Percentiles rank a stretch among this genome's conserved stretches.
These are phyloP conservation scores for Botrytis pseudocinerea DNA, from an alignment of 2,329 filamentous ascomycete species.

Conservation along the genomic window DNA sequence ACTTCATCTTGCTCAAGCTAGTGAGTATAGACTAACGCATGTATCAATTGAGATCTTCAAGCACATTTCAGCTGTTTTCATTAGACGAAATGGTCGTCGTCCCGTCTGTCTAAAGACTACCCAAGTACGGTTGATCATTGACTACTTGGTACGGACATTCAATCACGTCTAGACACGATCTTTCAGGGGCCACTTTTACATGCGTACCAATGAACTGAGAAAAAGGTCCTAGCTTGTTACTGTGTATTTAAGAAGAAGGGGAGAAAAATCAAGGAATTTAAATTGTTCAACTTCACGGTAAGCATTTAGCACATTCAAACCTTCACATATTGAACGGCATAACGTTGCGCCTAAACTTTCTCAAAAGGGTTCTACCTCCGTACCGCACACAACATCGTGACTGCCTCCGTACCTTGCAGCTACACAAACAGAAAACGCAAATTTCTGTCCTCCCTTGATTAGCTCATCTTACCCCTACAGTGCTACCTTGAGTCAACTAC, in stretches of 20 bases:
- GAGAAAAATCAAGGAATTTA: neutral
- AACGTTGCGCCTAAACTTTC: neutral
- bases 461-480: neutral
- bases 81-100: neutral
- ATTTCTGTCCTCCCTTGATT: neutral
- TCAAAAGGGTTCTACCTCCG: conserved; percentile 12
- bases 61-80: neutral
- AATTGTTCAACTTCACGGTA: neutral
- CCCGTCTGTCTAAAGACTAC: neutral
- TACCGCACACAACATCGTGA: conserved; percentile 1
- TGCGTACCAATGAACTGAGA: conserved; percentile 8
- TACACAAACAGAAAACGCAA: neutral
- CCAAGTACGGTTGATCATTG: neutral
- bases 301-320: neutral
- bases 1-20: neutral
- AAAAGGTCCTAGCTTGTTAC: neutral
- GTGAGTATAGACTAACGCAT: neutral
- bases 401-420: conserved; percentile 25
- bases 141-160: neutral
- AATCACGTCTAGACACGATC: conserved; percentile 17
- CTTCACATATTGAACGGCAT: neutral
- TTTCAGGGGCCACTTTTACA: conserved; percentile 15
- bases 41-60: neutral
- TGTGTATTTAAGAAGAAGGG: neutral
- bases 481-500: neutral